Percentiles rank a stretch among this genome's conserved stretches.
Evolutionary conservation across 2,329 filamentous ascomycete species (phyloP).

Genomic region (Diplodia mutila): DNA sequence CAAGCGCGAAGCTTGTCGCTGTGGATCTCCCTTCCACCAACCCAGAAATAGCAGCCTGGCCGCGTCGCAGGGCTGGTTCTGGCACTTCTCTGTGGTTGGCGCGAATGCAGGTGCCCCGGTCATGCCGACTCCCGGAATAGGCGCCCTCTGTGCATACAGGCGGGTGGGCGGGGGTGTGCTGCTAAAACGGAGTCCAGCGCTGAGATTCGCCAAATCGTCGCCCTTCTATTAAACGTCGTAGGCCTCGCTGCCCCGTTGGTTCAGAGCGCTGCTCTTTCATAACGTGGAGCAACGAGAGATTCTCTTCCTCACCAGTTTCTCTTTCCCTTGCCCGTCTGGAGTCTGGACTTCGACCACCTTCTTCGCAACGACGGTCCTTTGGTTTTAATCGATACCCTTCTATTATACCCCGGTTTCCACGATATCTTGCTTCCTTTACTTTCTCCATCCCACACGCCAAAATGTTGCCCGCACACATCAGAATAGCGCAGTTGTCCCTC

Average conservation of each 20-base stretch:
- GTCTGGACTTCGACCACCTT: constrained; percentile 15
- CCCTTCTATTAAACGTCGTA: constrained; percentile 7
- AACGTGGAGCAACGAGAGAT: background rate
- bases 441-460: constrained; percentile 33
- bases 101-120: constrained; percentile 7
- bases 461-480: constrained; percentile 44
- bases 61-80: background rate
- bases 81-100: background rate
- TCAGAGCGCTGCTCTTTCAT: background rate
- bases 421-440: background rate
- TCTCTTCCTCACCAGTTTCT: background rate
- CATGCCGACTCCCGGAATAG: constrained; percentile 20
- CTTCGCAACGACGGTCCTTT: background rate
- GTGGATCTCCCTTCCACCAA: background rate
- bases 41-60: constrained; percentile 14
- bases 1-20: constrained; percentile 7
- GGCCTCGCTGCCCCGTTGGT: background rate
- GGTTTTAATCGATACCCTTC: background rate
- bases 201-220: background rate
- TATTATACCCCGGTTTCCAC: background rate
- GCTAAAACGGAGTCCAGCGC: background rate
- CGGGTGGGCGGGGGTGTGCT: constrained; percentile 8
- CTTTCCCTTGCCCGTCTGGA: background rate
- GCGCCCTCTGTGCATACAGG: constrained; percentile 2
- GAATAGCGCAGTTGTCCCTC: constrained; percentile 40